phyloP scores from a whole-genome alignment of 2,329 filamentous ascomycete species.

The Fusarium citri region DNA sequence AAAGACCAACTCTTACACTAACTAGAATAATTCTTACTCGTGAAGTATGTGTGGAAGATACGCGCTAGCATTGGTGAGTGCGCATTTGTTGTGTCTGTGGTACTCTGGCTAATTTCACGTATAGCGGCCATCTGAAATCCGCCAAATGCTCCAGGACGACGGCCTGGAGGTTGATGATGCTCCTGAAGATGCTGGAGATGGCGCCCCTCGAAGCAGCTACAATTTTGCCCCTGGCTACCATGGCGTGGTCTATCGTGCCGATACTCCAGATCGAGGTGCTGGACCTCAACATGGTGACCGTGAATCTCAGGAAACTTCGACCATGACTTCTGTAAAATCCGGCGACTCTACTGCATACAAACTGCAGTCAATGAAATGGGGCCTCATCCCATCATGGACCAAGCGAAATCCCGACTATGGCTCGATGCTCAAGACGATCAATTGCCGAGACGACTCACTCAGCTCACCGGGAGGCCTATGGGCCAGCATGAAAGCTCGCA shows the following conservation, averaged over 20 bases:
- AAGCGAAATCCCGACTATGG: conserved; percentile 83
- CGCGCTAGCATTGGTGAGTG: conserved; percentile 50
- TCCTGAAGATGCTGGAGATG: conserved; percentile 75
- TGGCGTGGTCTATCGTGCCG: conserved; percentile 87
- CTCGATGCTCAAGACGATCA: conserved; percentile 87
- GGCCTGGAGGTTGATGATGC: conserved; percentile 78
- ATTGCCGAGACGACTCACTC: conserved; percentile 91
- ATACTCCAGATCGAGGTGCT: conserved; percentile 71
- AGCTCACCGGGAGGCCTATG: conserved; percentile 84
- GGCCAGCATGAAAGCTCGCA: conserved; percentile 88
- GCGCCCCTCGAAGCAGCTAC: conserved; percentile 77
- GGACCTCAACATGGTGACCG: conserved; percentile 49
- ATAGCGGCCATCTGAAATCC: conserved; percentile 81
- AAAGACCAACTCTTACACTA: not conserved
- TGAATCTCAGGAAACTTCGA: not conserved
- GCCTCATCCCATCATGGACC: conserved; percentile 92
- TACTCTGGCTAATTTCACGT: not conserved
- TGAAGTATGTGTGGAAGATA: conserved; percentile 54
- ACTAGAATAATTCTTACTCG: too few species aligned
- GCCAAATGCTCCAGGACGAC: conserved; percentile 77
- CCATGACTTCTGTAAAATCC: not conserved
- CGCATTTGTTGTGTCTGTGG: not conserved
- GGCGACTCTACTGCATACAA: conserved; percentile 71
- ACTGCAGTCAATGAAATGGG: conserved; percentile 96
- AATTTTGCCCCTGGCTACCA: conserved; percentile 92